These are phyloP conservation scores for Tetracladium marchalianum DNA, from an alignment of 495 filamentous ascomycete genomes.

Conservation along the genomic window DNA sequence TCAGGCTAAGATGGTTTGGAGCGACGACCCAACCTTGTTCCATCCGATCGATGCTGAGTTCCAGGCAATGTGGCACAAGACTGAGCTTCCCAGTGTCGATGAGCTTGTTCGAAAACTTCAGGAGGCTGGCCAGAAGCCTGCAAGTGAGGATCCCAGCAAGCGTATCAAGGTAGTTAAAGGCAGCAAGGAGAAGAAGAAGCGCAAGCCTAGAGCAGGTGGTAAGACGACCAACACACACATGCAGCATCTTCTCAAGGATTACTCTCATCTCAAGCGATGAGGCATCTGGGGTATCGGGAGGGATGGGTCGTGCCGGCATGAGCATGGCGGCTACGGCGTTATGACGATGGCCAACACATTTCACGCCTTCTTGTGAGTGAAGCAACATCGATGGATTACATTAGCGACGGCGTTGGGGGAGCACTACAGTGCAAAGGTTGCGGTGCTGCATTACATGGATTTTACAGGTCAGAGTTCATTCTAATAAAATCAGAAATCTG, in stretches of 20 bases:
- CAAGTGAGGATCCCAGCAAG: slow-evolving; percentile 61
- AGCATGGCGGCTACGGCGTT: no score
- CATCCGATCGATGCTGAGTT: slow-evolving; percentile 76
- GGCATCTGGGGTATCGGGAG: no score
- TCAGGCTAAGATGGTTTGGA: slow-evolving; percentile 76
- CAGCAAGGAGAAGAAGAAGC: slow-evolving; percentile 62
- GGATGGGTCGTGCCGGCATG: no score
- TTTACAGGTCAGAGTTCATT: no score
- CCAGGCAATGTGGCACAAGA: slow-evolving; percentile 68
- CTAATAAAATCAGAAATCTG: no score
- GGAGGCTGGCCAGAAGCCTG: slow-evolving; percentile 65
- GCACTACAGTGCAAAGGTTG: no score
- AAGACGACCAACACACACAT: slow-evolving; percentile 93
- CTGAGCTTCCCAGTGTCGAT: slow-evolving; percentile 63
- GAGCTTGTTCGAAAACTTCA: slow-evolving; percentile 66
- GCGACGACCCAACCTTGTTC: slow-evolving; percentile 68
- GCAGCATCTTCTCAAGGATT: slow-evolving; percentile 78
- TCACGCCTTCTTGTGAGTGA: no score
- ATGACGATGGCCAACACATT: no score
- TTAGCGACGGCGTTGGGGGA: no score
- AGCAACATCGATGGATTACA: no score
- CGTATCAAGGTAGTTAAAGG: slow-evolving; percentile 49
- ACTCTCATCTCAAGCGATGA: slow-evolving; percentile 18
- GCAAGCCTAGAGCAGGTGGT: slow-evolving; percentile 50
- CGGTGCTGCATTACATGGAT: no score